Percentiles rank a stretch among this genome's conserved stretches.
Conservation (phyloP, 768 basidiomycete genomes). For the Suillus occidentalis region DNA sequence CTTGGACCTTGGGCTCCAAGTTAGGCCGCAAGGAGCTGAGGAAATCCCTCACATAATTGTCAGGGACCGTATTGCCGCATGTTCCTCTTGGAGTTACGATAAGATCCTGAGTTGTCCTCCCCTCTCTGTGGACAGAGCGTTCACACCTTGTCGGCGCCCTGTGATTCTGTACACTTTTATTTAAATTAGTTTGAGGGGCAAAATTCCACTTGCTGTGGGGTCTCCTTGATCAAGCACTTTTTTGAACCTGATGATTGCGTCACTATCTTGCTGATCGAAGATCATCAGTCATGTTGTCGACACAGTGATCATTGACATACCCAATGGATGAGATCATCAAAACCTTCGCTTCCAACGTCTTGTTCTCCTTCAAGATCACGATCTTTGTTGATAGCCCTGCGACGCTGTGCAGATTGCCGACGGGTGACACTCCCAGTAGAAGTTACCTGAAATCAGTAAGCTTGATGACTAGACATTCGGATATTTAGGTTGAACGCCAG, state of each 20-base stretch:
- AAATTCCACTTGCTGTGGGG: background rate
- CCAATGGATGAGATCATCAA: background rate
- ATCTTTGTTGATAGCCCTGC: background rate
- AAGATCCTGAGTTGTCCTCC: background rate
- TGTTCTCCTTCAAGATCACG: background rate
- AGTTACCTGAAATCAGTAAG: background rate
- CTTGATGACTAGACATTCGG: background rate
- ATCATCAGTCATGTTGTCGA: background rate
- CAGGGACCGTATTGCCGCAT: background rate
- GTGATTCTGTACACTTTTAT: background rate
- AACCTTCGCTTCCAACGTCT: background rate
- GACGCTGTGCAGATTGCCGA: background rate
- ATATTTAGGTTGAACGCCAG: background rate
- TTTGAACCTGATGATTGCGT: background rate
- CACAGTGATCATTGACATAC: background rate
- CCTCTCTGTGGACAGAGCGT: background rate
- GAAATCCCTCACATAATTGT: conserved; percentile 15
- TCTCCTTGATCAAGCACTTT: background rate
- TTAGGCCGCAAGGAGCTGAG: conserved; percentile 21
- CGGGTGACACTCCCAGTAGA: background rate
- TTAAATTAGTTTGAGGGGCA: background rate
- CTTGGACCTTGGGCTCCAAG: conserved; percentile 20
- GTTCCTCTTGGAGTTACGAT: background rate
- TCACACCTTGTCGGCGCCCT: background rate
- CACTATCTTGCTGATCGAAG: background rate